phyloP scores from a whole-genome alignment of 768 basidiomycete species.

The Guyanaporus albipodus region DNA sequence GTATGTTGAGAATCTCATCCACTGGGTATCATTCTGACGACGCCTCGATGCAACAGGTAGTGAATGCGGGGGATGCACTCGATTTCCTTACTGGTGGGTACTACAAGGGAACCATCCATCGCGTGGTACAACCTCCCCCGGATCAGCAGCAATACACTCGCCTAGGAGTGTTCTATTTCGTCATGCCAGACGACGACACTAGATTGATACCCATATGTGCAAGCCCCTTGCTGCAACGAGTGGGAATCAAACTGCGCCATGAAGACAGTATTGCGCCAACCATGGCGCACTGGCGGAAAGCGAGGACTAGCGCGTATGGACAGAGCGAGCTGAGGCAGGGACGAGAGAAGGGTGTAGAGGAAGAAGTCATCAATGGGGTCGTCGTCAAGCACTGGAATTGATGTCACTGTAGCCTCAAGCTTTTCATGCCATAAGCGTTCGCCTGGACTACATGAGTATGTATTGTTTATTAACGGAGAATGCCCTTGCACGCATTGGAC shows the following conservation, averaged over 20 bases:
- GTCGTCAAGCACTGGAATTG: slow-evolving; percentile 56
- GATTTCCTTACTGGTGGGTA: slow-evolving; percentile 60
- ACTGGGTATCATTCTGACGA: neutral
- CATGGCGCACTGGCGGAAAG: slow-evolving; percentile 51
- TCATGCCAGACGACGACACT: slow-evolving; percentile 47
- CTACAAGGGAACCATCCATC: slow-evolving; percentile 58
- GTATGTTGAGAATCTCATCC: slow-evolving; percentile 31
- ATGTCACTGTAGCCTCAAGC: no score
- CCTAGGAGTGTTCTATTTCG: slow-evolving; percentile 58
- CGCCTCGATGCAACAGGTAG: slow-evolving; percentile 36
- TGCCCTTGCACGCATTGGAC: no score
- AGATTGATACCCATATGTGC: slow-evolving; percentile 42
- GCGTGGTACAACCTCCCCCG: slow-evolving; percentile 54
- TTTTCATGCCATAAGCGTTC: no score
- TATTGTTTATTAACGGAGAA: no score
- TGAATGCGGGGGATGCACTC: slow-evolving; percentile 58
- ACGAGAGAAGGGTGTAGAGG: slow-evolving; percentile 45
- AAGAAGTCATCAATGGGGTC: slow-evolving; percentile 52
- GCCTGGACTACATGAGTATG: no score
- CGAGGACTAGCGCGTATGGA: slow-evolving; percentile 50
- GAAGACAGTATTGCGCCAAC: slow-evolving; percentile 44
- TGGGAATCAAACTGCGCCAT: slow-evolving; percentile 37
- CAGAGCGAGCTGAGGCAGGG: slow-evolving; percentile 40
- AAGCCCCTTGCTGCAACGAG: slow-evolving; percentile 47
- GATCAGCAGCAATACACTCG: slow-evolving; percentile 50